Percentiles rank a stretch among this genome's conserved stretches.
phyloP scores from a whole-genome alignment of 192 early-diverging fungal genomes.

The Umbelopsis sp. region DNA sequence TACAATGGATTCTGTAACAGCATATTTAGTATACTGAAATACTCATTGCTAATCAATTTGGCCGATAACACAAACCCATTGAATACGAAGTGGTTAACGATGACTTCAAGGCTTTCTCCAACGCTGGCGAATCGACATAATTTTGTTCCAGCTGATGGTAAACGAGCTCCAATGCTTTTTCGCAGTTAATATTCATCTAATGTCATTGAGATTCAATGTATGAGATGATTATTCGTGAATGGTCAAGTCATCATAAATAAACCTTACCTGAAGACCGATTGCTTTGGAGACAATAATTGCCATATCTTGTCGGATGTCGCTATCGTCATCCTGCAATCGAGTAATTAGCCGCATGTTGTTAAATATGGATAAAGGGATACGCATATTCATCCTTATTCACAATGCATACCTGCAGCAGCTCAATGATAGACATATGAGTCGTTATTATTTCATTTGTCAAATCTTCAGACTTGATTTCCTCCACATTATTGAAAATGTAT shows the following conservation, averaged over 20 bases:
- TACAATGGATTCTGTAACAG: conserved; percentile 27
- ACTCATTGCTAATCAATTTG: background rate
- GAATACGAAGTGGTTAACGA: background rate
- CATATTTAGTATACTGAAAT: background rate
- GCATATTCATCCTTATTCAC: conserved; percentile 17
- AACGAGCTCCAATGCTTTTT: conserved; percentile 52
- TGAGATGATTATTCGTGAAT: background rate
- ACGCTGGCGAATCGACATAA: conserved; percentile 27
- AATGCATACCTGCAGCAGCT: conserved; percentile 38
- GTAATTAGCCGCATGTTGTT: conserved; percentile 42
- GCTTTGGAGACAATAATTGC: conserved; percentile 61
- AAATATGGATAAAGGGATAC: conserved; percentile 47
- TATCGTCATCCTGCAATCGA: conserved; percentile 78
- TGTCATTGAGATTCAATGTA: background rate
- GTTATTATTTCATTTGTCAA: conserved; percentile 32
- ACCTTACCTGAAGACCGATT: conserved; percentile 51
- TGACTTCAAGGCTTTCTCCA: conserved; percentile 27
- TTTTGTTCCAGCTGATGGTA: conserved; percentile 38
- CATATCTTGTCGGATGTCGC: conserved; percentile 68
- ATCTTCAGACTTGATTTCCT: conserved; percentile 17
- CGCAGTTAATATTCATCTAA: conserved; percentile 56
- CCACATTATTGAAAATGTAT: conserved; percentile 30
- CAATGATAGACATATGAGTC: conserved; percentile 39
- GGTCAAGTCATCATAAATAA: background rate
- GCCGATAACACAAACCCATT: background rate